Base-by-base conservation (phyloP, 208 protist species). In the Angomonas deanei region DNA sequence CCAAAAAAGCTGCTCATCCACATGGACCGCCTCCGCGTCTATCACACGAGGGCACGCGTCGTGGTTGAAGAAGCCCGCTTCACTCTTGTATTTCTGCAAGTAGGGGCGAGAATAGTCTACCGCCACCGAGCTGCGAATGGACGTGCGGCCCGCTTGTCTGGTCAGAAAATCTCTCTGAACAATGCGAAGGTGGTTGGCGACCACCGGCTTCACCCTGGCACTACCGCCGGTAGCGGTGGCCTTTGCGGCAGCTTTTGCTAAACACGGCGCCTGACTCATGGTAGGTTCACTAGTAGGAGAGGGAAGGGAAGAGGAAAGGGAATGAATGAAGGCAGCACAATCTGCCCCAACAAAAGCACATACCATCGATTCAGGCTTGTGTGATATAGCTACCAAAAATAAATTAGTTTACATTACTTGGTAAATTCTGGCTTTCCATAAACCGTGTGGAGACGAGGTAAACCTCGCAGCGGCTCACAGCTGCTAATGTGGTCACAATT, bases 1-100 rank as follows among this genome's bases (percentile, higher is more conserved):
- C 84, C 86, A 95, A 57, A 92, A 95, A 0, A 2, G 30, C 38
- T 92, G 86, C 52, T 95, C 85, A 59, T 95, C 88, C 11, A 80
- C 84, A 74, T 95, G 88, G 21, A 95, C 47, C 0, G 50, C 59
- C 68, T 92, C 85, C 0, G 88, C 88, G 52, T 95, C 80, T 42
- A 95, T 90, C 30, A 91, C 69, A 19, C 88, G 82, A n/a, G 66
- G 74, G 33, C 80, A 88, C 33, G 48, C 66, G 11, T 71, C 70
- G 50, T 26, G 11, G 50, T 56, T 34, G 6, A 53, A 15, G 10
- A 42, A 26, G 10, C 21, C 21, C 4, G 56, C 53, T 11, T 81
- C 67, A 0, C 46, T 46, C 48, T 66, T 60, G 58, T 88, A 81
- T 13, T 66, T 49, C 1, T 60, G 55, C 33, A 84, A 61, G 73